Conservation (phyloP, 305 asterid species). For the Fraxinus paxiana region DNA sequence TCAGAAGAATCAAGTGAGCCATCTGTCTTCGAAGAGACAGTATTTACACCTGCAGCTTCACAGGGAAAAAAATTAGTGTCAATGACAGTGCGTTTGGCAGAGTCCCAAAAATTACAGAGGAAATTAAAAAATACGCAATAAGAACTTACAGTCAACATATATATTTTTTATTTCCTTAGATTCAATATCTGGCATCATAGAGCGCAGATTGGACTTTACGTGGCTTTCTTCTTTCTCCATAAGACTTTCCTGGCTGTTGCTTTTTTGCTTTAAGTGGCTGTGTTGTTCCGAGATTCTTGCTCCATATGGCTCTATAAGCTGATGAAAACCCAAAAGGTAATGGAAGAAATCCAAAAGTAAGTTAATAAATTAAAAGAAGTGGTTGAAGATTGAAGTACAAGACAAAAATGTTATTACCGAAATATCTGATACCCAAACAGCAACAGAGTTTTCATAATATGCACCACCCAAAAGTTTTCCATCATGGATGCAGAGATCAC, state of each 20-base stretch:
- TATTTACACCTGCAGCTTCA: conserved; percentile 69
- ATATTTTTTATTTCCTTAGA: conserved; percentile 87
- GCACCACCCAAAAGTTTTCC: conserved; percentile 94
- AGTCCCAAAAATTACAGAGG: neutral
- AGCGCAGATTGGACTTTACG: conserved; percentile 49
- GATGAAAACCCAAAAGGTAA: conserved; percentile 16
- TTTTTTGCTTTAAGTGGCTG: conserved; percentile 38
- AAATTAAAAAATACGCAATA: conserved; percentile 6
- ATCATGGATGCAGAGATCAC: conserved; percentile 83
- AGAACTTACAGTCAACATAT: conserved; percentile 81
- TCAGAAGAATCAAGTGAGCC: conserved; percentile 47
- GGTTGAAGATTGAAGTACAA: conserved; percentile 22
- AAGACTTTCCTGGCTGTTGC: conserved; percentile 40
- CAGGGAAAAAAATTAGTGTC: conserved; percentile 16
- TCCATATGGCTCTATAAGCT: conserved; percentile 74
- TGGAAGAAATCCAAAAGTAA: neutral
- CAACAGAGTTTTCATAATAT: conserved; percentile 81
- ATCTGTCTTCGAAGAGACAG: conserved; percentile 41
- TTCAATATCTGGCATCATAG: conserved; percentile 62
- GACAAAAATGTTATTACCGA: conserved; percentile 49
- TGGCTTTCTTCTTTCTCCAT: conserved; percentile 55
- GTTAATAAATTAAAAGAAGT: conserved; percentile 1
- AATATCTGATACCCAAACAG: conserved; percentile 90
- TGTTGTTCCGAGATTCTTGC: conserved; percentile 40
- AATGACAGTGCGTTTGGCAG: neutral